Evolutionary conservation across 345 rosid genomes (phyloP), one percentile per base, ranked within the genome.

Genomic region (Sisymbrium irio): DNA sequence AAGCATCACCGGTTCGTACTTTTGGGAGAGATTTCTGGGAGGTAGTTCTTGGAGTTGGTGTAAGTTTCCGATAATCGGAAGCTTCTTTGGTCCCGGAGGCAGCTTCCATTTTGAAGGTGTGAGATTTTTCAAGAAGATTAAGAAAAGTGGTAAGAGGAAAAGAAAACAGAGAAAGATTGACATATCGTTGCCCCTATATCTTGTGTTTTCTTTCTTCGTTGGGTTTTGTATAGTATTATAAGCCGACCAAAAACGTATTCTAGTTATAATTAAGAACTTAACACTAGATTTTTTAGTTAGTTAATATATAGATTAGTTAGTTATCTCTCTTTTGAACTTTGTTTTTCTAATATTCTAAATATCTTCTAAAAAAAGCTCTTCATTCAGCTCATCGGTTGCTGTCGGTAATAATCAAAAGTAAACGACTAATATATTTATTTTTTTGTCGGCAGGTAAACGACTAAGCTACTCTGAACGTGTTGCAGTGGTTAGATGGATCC

Each of bases 121-220:
- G 45, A 22, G 15, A 8, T 30, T 72, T 50, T 71, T 79, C 39
- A 47, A 41, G 3, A 85, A 42, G 49, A 83, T 15, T 5, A 62
- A 20, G 6, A 12, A 81, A 42, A 73, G 7, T 3, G 63, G 83
- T 50, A 80, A 78, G 45, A 88, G 67, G 83, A 86, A 74, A 3
- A 72, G 8, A 2, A 87, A 70, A 74, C 69, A 74, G 36, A 83
- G 78, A 19, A 60, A 28, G 2, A 49, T 51, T 49, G 55, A 41
- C 78, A 74, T 74, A 67, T 58, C 1, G 7, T 17, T 36, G 30
- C 8, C 0, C 32, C 15, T 9, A 22, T 55, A 4, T 44, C 35
- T 19, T 19, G 0, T 36, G n/a, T n/a, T n/a, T 46, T 17, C 3
- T 49, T 27, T 67, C 18, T 67, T 51, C 27, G 37, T 5, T 51